These are phyloP conservation scores for Dothistroma septosporum DNA, from an alignment of 2,329 filamentous ascomycete species.

Conservation along the genomic window DNA sequence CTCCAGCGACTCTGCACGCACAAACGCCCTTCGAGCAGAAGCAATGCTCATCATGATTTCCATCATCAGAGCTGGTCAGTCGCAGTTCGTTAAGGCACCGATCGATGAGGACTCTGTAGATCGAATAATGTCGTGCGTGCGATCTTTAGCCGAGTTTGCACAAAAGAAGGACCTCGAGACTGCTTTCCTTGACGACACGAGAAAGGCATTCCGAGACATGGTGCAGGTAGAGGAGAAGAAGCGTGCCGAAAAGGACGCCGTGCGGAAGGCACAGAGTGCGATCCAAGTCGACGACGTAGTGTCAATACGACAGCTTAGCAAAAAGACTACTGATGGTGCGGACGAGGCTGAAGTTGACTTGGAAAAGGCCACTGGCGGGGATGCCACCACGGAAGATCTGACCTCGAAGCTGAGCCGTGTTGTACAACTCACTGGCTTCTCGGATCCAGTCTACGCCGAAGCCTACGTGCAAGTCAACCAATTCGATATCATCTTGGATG, in stretches of 20 bases:
- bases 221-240: constrained; percentile 97
- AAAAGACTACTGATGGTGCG: constrained; percentile 77
- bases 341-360: constrained; percentile 87
- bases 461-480: constrained; percentile 98
- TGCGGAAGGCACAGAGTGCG: constrained; percentile 87
- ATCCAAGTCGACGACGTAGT: constrained; percentile 96
- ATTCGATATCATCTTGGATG: constrained; percentile 96
- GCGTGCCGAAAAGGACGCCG: constrained; percentile 87
- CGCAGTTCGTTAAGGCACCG: constrained; percentile 94
- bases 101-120: constrained; percentile 99
- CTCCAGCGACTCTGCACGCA: constrained; percentile 76
- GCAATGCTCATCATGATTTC: constrained; percentile 99
- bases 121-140: constrained; percentile 94
- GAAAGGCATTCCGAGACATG: constrained; percentile 94
- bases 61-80: constrained; percentile 94
- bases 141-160: constrained; percentile 83
- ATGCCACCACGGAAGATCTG: constrained; percentile 76
- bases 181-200: constrained; percentile 90
- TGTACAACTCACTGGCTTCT: constrained; percentile 96
- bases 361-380: constrained; percentile 89
- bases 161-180: constrained; percentile 86
- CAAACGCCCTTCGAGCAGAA: constrained; percentile 89
- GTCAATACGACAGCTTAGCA: constrained; percentile 83
- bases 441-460: constrained; percentile 96
- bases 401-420: constrained; percentile 93